A percentile compares a stretch with the other conserved stretches of the same genome.
Conservation (phyloP, 768 basidiomycete species). For the Tulasnella sp. region DNA sequence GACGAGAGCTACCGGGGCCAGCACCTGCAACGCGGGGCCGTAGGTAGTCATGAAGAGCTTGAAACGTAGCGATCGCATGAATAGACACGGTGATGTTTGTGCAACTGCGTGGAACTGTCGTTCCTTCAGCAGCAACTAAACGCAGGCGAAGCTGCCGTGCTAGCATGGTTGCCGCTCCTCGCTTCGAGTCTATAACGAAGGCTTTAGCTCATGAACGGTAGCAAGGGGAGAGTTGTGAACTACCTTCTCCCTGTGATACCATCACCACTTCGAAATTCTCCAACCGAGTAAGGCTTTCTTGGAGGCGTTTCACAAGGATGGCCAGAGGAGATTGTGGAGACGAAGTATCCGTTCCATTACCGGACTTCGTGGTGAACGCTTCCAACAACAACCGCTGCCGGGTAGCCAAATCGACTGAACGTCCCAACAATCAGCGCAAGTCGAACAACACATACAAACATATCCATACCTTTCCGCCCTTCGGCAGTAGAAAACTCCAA, state of each 20-base stretch:
- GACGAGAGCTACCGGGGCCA: constrained; percentile 29
- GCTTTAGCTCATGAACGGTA: not conserved
- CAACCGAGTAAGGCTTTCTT: constrained; percentile 90
- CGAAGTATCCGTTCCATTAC: constrained; percentile 30
- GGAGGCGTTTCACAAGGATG: constrained; percentile 84
- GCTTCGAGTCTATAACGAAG: constrained; percentile 56
- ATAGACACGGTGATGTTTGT: constrained; percentile 88
- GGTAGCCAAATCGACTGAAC: constrained; percentile 45
- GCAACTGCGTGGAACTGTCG: constrained; percentile 71
- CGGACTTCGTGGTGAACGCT: constrained; percentile 49
- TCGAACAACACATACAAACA: not conserved
- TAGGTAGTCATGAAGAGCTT: constrained; percentile 91
- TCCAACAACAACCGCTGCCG: constrained; percentile 73
- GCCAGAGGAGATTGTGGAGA: constrained; percentile 48
- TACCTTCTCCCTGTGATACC: constrained; percentile 77
- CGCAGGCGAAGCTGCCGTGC: constrained; percentile 84
- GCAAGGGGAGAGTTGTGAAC: constrained; percentile 20
- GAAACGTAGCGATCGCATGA: constrained; percentile 96
- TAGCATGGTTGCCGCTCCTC: constrained; percentile 82
- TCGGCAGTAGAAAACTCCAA: constrained; percentile 68
- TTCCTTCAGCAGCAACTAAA: constrained; percentile 77
- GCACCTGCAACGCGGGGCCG: constrained; percentile 71
- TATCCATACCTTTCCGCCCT: constrained; percentile 41
- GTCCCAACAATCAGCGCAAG: not conserved
- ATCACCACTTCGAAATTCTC: constrained; percentile 93